Base-by-base conservation (phyloP, 2,329 filamentous ascomycete genomes). In the Epichloe baconii region DNA sequence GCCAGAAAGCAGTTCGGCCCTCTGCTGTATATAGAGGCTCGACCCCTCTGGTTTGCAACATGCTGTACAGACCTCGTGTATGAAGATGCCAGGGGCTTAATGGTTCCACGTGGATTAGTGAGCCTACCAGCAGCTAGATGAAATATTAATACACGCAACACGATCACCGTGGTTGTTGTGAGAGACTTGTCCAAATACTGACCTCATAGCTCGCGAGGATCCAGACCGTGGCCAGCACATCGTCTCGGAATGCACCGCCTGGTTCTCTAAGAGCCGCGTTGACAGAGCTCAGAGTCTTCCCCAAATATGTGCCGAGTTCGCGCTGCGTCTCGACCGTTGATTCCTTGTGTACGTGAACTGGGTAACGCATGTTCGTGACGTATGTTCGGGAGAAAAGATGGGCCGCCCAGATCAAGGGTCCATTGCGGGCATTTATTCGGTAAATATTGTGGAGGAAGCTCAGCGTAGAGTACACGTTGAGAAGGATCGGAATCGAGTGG, bases 331-430 rank as follows among this genome's bases (percentile, higher is more conserved):
- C 58, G 1, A 19, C 21, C 5, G 57, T 38, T 3, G 64, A 62
- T 6, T 56, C 55, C 14, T 55, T 59, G 34, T 60, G 52, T 7
- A 63, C 54, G 31, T 63, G 58, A 5, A 65, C 65, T 1, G 66
- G 62, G 21, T 64, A 60, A 17, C 60, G 58, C 26, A 69, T 46
- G 41, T 70, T 71, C 31, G 61, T 68, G 37, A 68, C 58, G 48
- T 70, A 71, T 17, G 68, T 69, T 17, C 67, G 60, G 21, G 68
- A 61, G 54, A 70, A 71, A 37, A 70, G 63, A 46, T 71, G 68
- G 15, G 67, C 65, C 5, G 67, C 65, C 61, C 66, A 68, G 10
- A 66, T 48, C n/a, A 71, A 58, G 7, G 68, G 67, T 5, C 68
- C 67, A 40, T 68, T 55, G 15, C 51, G 19, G 19, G 53, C 46